Conservation (phyloP, 345 rosid species). For the Diplotaxis tenuifolia region DNA sequence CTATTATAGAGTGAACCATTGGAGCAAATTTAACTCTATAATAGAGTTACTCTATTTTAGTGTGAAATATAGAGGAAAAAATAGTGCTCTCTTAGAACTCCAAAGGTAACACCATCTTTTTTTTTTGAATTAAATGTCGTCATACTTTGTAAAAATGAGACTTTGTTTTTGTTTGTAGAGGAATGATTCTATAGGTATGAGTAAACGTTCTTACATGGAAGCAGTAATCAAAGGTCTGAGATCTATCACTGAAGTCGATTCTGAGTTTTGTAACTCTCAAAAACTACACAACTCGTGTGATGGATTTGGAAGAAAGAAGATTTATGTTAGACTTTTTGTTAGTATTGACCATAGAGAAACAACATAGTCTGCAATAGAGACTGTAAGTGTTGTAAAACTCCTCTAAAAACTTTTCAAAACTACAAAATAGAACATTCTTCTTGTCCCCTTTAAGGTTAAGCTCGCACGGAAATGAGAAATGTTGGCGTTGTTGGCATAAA, state of each 20-base stretch:
- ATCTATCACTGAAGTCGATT: constrained; percentile 54
- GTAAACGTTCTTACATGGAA: constrained; percentile 88
- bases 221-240: constrained; percentile 81
- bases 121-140: too few relatives aligned
- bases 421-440: neutral
- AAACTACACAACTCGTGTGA: constrained; percentile 29
- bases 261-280: constrained; percentile 45
- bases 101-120: constrained; percentile 59
- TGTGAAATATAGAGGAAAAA: too few relatives aligned
- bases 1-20: too few relatives aligned
- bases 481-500: constrained; percentile 83
- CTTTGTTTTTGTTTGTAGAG: constrained; percentile 49
- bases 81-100: too few relatives aligned
- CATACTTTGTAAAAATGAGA: constrained; percentile 8
- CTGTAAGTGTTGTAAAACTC: constrained; percentile 50
- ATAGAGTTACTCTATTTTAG: too few relatives aligned
- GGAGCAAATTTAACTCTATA: too few relatives aligned
- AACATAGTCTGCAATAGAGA: constrained; percentile 85
- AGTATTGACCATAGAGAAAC: constrained; percentile 94
- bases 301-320: constrained; percentile 56
- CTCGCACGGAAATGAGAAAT: constrained; percentile 81
- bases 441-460: constrained; percentile 47
- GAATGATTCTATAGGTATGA: constrained; percentile 83
- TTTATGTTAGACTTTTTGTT: constrained; percentile 87
- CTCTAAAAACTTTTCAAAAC: neutral